Evolutionary conservation across 2,329 filamentous ascomycete genomes (phyloP).

Genomic region (Phaeophleospora eucalypticola): DNA sequence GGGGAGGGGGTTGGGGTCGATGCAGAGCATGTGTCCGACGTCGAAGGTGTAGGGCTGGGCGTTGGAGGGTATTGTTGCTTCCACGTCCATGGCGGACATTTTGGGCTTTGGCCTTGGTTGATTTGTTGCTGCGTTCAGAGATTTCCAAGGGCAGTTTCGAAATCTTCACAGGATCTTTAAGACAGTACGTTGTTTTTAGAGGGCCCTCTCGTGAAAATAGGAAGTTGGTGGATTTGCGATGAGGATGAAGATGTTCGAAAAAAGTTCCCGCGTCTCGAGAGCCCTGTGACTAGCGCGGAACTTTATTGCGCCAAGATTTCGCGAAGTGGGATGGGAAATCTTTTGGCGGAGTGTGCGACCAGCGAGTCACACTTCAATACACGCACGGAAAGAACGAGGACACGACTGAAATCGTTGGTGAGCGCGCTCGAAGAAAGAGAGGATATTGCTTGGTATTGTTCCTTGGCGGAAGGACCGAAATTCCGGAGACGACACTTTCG

Average conservation of each 20-base stretch:
- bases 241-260: background rate
- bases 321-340: background rate
- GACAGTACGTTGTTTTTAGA: too few species aligned
- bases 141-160: too few species aligned
- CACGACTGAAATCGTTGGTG: background rate
- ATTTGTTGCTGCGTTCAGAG: background rate
- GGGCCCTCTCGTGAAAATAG: too few species aligned
- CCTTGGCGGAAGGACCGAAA: background rate
- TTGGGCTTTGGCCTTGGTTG: background rate
- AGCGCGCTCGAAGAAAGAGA: too few species aligned
- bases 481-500: too few species aligned
- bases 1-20: conserved; percentile 78
- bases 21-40: conserved; percentile 77
- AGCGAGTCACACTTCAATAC: too few species aligned
- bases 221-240: too few species aligned
- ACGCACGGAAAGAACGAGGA: background rate
- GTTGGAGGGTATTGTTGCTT: conserved; percentile 57
- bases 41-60: conserved; percentile 90
- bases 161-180: too few species aligned
- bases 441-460: too few species aligned
- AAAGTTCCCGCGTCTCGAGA: too few species aligned
- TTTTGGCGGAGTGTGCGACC: background rate
- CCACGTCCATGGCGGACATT: background rate
- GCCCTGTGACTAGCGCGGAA: background rate
- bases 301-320: background rate